Evolutionary conservation across 139 green algal genomes (phyloP), one percentile per base, ranked within the genome.

Genomic region (Picochlorum sp.): DNA sequence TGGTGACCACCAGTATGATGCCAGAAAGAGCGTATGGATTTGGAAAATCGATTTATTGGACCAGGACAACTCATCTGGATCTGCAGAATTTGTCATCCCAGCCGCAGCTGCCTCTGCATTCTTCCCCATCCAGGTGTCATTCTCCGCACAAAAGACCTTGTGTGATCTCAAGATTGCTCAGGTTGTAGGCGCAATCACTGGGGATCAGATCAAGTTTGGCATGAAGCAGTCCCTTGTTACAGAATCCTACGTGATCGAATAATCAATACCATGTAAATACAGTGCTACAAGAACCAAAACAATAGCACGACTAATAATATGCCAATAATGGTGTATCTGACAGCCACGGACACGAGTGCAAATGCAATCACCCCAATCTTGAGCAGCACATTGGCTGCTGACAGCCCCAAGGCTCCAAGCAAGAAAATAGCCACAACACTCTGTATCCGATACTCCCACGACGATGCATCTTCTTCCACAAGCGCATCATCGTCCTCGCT

Each of bases 1-100:
- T 61, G 91, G 90, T 10, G 88, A 96, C 52, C 94, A 82, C 83
- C 79, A 84, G 32, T 95, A 87, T 49, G 89, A 96, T 74, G 66
- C 78, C 6, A 74, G 88, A 41, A 74, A 75, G 5, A 49, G 32
- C 9, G 61, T 71, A 24, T 66, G 96, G 74, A 51, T 94, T 13
- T 98, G 92, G 92, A 83, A 51, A 37, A 90, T 96, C 28, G 86
- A 95, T 63, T 68, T 97, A 30, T 91, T 98, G 47, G 92, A 98
- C 70, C 67, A 85, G 69, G 82, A 69, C 69, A 98, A 98, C 79
- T 62, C 78, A 65, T 89, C 56, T 56, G 94, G 94, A 16, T 82
- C 82, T 26, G 82, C 96, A 71, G 94, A 99, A 84, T 96, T 99
- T 82, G 89, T 95, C 10, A 84, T 96, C 20, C 84, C 87, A 0